Evolutionary conservation across 2,329 filamentous ascomycete genomes (phyloP).

Genomic region (Aspergillus texensis): DNA sequence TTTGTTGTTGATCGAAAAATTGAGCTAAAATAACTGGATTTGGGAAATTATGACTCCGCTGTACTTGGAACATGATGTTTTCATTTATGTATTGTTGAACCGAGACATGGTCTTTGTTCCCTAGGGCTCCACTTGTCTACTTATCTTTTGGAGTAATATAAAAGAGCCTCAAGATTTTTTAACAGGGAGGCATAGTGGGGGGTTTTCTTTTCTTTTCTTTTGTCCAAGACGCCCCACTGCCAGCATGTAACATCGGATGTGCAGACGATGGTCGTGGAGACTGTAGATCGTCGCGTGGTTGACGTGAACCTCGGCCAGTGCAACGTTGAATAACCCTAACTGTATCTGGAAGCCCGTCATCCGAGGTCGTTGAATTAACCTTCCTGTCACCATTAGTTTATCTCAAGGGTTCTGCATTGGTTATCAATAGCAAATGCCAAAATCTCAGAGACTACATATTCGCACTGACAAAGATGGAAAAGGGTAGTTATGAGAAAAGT

Average conservation of each 20-base stretch:
- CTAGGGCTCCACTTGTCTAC: too few relatives aligned
- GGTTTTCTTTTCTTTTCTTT: neutral
- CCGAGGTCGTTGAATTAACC: neutral
- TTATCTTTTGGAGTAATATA: too few relatives aligned
- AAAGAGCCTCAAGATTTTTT: too few relatives aligned
- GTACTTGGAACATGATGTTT: too few relatives aligned
- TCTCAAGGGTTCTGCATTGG: neutral
- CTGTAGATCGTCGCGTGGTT: neutral
- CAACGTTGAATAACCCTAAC: neutral
- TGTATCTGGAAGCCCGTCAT: neutral
- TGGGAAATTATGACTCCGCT: too few relatives aligned
- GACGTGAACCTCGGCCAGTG: neutral
- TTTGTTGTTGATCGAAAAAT: too few relatives aligned
- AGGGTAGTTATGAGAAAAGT: neutral
- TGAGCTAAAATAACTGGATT: too few relatives aligned
- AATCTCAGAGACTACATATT: neutral
- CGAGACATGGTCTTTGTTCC: too few relatives aligned
- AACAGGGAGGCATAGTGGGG: too few relatives aligned
- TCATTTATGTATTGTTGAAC: too few relatives aligned
- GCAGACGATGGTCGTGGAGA: neutral
- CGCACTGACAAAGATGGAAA: too few relatives aligned
- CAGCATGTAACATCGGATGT: neutral
- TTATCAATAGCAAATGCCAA: too few relatives aligned
- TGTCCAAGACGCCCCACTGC: neutral
- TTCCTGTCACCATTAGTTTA: neutral